Conservation (phyloP, 129 eudicot species). For the Flaveria sonorensis region DNA sequence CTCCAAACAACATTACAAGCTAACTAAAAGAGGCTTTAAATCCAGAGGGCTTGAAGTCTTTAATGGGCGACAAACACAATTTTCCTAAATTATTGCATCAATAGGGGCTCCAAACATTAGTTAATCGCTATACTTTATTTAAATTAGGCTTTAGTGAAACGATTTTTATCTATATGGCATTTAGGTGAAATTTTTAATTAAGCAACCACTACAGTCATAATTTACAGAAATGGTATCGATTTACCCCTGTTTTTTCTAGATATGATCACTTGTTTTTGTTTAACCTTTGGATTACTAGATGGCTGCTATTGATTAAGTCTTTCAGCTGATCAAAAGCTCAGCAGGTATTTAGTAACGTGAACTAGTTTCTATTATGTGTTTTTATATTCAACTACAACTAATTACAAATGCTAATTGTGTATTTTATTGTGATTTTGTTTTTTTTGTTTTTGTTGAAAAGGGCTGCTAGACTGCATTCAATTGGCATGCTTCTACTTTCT, state of each 20-base stretch:
- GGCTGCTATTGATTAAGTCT: constrained; percentile 36
- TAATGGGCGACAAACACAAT: no score
- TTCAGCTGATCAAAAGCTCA: constrained; percentile 70
- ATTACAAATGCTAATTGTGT: not conserved
- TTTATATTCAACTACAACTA: not conserved
- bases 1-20: no score
- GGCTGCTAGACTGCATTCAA: constrained; percentile 56
- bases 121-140: no score
- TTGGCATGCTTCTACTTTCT: constrained; percentile 77
- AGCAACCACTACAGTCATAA: no score
- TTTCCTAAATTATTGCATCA: no score
- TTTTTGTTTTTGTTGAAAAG: constrained; percentile 53
- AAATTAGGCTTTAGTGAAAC: no score
- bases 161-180: no score
- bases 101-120: no score
- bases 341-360: constrained; percentile 47
- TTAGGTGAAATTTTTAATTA: no score
- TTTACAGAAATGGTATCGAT: not conserved
- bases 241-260: not conserved
- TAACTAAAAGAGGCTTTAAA: no score
- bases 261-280: constrained; percentile 12
- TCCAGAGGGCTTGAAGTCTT: no score
- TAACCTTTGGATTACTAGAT: constrained; percentile 28
- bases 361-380: constrained; percentile 15
- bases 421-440: constrained; percentile 7